Evolutionary conservation across 1,139 yeast species (phyloP), one percentile per base, ranked within the genome.

Genomic region (Suhomyces wounanorum): DNA sequence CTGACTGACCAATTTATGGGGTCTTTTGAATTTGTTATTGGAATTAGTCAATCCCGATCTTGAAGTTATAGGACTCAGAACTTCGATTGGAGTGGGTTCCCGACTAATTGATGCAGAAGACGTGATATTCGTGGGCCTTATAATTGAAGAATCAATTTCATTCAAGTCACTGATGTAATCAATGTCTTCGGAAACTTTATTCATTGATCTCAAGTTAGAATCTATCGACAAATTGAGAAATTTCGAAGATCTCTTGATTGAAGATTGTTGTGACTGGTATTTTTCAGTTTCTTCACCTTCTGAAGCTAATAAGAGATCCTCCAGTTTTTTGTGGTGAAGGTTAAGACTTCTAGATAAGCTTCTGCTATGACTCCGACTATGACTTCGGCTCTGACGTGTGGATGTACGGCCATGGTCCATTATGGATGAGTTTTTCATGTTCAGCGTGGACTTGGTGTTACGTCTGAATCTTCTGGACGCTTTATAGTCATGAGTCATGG

Each of bases 191-290:
- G 49, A 44, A 33, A 52, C 50, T 38, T 51, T 45, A 44, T 51
- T 53, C 47, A 55, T 52, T 2, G 57, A 55, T 23, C 55, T 52
- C 45, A 59, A 50, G 50, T 63, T 60, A 14, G 69, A 68, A 55
- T 77, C 79, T 25, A 75, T 73, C n/a, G 79, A 75, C 21, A 79
- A 67, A 55, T 78, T 78, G 49, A 79, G 60, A 56, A 69, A 79
- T 54, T 80, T 79, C 16, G 78, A 72, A 0, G 83, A 78, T 45
- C 82, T 61, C 50, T 73, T 75, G 30, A 77, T 73, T 18, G 77
- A 70, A 10, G 68, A 62, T 38, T 51, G 68, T 50, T 54, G 65
- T 23, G 56, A 53, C 54, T 40, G 66, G 65, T 38, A 61, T 62
- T 56, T 66, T 58, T 52, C 62, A 53, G 47, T 40, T 7, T 55